These are phyloP conservation scores for Verticillium dahliae DNA, from an alignment of 2,329 filamentous ascomycete species.

Conservation along the genomic window DNA sequence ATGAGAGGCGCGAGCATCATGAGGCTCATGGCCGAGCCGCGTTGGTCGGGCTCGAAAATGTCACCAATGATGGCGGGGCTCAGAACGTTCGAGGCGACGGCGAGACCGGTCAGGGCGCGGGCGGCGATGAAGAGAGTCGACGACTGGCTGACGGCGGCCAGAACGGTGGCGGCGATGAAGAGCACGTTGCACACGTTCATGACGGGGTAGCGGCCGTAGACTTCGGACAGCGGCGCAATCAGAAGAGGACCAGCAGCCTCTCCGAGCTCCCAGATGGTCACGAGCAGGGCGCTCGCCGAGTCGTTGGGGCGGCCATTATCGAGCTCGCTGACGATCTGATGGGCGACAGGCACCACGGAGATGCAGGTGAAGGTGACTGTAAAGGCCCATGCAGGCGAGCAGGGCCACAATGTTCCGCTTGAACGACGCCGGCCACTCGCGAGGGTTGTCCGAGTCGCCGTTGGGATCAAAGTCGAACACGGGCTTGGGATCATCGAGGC, in stretches of 20 bases:
- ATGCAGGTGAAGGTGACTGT: constrained; percentile 55
- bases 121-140: constrained; percentile 43
- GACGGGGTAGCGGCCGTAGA: constrained; percentile 49
- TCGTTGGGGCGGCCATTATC: constrained; percentile 29
- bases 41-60: constrained; percentile 50
- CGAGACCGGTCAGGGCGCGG: constrained; percentile 52
- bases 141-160: constrained; percentile 37
- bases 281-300: constrained; percentile 51
- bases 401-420: constrained; percentile 48
- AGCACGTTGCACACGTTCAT: constrained; percentile 45
- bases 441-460: constrained; percentile 31
- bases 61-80: constrained; percentile 59
- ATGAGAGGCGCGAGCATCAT: constrained; percentile 51
- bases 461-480: constrained; percentile 11
- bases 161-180: constrained; percentile 41
- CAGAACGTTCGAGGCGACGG: constrained; percentile 57
- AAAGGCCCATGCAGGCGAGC: constrained; percentile 47
- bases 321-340: constrained; percentile 42
- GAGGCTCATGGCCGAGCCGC: constrained; percentile 52
- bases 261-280: constrained; percentile 66
- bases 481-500: not conserved
- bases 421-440: constrained; percentile 44
- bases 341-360: constrained; percentile 46
- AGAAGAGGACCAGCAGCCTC: constrained; percentile 54
- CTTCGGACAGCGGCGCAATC: constrained; percentile 57